phyloP scores from a whole-genome alignment of 164 flowering plant species.

The Taxillus chinensis region DNA sequence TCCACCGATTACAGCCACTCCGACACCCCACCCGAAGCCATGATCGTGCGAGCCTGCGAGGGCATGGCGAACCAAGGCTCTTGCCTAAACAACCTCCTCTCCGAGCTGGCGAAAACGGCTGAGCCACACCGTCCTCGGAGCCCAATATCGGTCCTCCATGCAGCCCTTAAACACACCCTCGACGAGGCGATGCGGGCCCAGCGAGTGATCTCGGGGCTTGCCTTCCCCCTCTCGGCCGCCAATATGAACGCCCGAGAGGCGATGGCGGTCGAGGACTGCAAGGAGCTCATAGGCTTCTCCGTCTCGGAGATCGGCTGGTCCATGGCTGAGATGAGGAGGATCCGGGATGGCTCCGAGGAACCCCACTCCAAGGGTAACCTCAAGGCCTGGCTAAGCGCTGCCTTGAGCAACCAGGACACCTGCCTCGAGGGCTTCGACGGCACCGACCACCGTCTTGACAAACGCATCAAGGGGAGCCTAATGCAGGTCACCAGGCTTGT shows the following conservation, averaged over 20 bases:
- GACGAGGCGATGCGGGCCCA: conserved; percentile 41
- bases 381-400: conserved; percentile 86
- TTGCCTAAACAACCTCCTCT: conserved; percentile 27
- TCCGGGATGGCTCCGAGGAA: conserved; percentile 27
- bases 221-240: conserved; percentile 25
- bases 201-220: conserved; percentile 36
- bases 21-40: conserved; percentile 20
- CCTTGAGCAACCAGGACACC: conserved; percentile 85
- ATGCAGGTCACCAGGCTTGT: conserved; percentile 71
- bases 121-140: conserved; percentile 6
- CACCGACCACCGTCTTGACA: conserved; percentile 41
- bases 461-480: conserved; percentile 51
- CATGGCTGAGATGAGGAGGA: conserved; percentile 42
- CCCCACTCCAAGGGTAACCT: conserved; percentile 40
- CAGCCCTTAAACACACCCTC: conserved; percentile 46
- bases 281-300: conserved; percentile 74
- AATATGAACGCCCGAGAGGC: conserved; percentile 46
- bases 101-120: conserved; percentile 12
- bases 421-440: conserved; percentile 91
- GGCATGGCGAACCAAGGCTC: conserved; percentile 25
- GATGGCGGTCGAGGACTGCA: conserved; percentile 67
- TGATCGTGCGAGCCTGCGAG: conserved; percentile 38
- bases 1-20: conserved; percentile 18
- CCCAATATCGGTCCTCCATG: conserved; percentile 43
- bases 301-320: conserved; percentile 77